Base-by-base conservation (phyloP, 345 rosid genomes). In the Clarkia xantiana region DNA sequence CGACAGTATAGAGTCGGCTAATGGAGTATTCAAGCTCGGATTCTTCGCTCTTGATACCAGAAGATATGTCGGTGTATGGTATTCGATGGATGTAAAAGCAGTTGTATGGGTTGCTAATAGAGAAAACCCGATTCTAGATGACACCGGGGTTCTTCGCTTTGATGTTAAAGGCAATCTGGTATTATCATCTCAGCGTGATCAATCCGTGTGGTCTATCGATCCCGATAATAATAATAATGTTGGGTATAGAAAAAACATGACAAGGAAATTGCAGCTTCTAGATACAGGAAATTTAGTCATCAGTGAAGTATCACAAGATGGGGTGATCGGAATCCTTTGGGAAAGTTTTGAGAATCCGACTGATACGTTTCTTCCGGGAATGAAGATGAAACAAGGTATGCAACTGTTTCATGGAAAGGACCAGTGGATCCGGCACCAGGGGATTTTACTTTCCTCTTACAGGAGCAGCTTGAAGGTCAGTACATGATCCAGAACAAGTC, bases 381-480 rank as follows among this genome's bases (percentile, higher is more conserved):
- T 78, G 85, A 63, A 3, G 39, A 60, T 77, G 68, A 47, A 41
- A 17, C 39, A 45, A 11, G 25, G 49, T 0, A 11, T 67, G 36
- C 76, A 56, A 60, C 61, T 58, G 78, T n/a, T n/a, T n/a, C 83
- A 7, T 84, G 89, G 86, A 62, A 38, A 45, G 68, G 73, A 44
- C n/a, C n/a, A n/a, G 42, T 3, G 22, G 62, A 59, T 44, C 94
- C 94, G 1, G 49, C 67, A 10, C 52, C 61, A 14, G 89, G 94
- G 20, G 20, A 67, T 42, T 84, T 72, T 64, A 65, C 60, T 0
- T 59, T 59, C 14, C 39, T n/a, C n/a, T n/a, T n/a, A n/a, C n/a
- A n/a, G n/a, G n/a, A n/a, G n/a, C n/a, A n/a, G n/a, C n/a, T 1
- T 1, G 48, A 38, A 1, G 11, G 9, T 18, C 10, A 51, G 7